Evolutionary conservation across 164 flowering plant species (phyloP).

Genomic region (Echeveria elegans): DNA sequence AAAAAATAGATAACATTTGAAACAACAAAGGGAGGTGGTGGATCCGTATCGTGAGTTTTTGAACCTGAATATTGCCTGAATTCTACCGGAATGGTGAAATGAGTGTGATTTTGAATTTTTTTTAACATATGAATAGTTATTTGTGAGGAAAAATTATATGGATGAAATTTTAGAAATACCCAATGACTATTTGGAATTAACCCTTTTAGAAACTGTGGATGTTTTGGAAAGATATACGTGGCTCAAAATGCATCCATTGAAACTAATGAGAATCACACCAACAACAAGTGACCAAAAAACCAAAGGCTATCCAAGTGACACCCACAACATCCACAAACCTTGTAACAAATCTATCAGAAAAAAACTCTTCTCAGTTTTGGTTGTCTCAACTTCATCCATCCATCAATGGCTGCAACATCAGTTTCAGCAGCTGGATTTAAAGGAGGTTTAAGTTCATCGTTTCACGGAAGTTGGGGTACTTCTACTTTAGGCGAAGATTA

Average conservation of each 20-base stretch:
- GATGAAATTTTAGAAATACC: too few relatives aligned
- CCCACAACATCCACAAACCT: background rate
- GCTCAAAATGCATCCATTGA: conserved; percentile 4
- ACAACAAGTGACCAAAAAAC: background rate
- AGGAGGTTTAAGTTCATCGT: conserved; percentile 30
- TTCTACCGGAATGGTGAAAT: too few relatives aligned
- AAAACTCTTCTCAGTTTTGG: background rate
- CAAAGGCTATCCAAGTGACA: background rate
- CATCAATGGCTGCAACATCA: conserved; percentile 45
- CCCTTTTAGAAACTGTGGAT: too few relatives aligned
- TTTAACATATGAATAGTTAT: too few relatives aligned
- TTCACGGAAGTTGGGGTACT: conserved; percentile 52
- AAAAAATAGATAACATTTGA: too few relatives aligned
- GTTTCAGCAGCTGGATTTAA: conserved; percentile 43
- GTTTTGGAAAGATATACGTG: background rate
- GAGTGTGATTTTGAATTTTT: too few relatives aligned
- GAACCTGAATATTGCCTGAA: too few relatives aligned
- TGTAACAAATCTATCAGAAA: background rate
- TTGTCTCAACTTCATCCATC: background rate
- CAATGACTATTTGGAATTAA: too few relatives aligned
- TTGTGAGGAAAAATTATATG: too few relatives aligned
- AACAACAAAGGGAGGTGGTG: too few relatives aligned
- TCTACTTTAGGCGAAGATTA: conserved; percentile 54
- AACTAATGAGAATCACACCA: background rate
- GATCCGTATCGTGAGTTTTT: too few relatives aligned